phyloP scores from a whole-genome alignment of 768 basidiomycete species.

The Pleurotus eryngii region DNA sequence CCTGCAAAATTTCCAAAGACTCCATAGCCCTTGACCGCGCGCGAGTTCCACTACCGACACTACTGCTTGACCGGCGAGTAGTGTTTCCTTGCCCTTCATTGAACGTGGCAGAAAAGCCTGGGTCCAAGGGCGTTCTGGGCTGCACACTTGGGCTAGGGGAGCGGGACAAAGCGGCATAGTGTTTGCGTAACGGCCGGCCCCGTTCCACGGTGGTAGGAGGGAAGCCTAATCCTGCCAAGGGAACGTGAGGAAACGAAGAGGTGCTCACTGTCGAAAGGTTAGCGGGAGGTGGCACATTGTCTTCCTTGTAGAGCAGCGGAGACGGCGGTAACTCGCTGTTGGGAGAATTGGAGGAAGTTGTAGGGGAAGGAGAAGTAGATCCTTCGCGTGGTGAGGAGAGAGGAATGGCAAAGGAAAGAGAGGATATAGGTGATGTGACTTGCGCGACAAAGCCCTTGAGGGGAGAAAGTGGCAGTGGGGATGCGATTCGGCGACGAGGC shows the following conservation, averaged over 20 bases:
- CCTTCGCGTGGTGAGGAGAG: background rate
- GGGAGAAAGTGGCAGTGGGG: constrained; percentile 1
- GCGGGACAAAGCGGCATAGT: constrained; percentile 26
- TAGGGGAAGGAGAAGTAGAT: background rate
- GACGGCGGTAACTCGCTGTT: background rate
- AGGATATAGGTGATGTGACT: background rate
- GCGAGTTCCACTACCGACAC: constrained; percentile 23
- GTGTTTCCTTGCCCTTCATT: background rate
- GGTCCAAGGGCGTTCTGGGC: constrained; percentile 42
- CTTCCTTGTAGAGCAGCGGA: background rate
- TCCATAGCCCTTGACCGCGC: background rate
- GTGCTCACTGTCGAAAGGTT: background rate
- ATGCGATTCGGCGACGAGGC: background rate
- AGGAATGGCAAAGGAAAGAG: background rate
- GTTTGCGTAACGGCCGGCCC: constrained; percentile 4
- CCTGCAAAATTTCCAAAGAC: background rate
- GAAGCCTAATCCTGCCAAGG: too few relatives aligned
- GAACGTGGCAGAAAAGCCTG: constrained; percentile 4
- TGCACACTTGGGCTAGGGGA: constrained; percentile 47
- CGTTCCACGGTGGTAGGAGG: background rate
- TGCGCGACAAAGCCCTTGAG: background rate
- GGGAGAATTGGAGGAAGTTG: background rate
- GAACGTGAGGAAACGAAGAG: background rate
- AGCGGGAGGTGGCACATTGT: background rate
- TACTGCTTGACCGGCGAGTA: constrained; percentile 11